phyloP scores from a whole-genome alignment of 345 rosid species.

The Citrus cavaleriei region DNA sequence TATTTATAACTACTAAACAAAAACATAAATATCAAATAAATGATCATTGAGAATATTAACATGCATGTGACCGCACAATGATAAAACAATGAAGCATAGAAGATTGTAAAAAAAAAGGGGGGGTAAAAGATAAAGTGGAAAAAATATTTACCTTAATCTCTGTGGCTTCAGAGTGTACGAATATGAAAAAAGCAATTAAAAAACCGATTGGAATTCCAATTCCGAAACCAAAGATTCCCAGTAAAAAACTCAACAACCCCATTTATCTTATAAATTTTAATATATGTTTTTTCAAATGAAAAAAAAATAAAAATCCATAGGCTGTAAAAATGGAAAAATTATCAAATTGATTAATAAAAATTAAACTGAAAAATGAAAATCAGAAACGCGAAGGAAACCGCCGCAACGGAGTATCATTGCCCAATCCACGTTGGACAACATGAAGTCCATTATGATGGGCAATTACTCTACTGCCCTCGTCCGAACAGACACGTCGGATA shows the following conservation, averaged over 20 bases:
- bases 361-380: no score
- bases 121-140: no score
- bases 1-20: neutral
- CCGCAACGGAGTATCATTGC: neutral
- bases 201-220: slow-evolving; percentile 39
- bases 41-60: neutral
- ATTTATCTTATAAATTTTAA: neutral
- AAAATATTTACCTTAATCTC: slow-evolving; percentile 25
- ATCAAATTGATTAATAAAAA: neutral
- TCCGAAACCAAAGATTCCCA: slow-evolving; percentile 37
- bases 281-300: no score
- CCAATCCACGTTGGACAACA: neutral
- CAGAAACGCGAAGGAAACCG: no score
- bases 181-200: slow-evolving; percentile 34
- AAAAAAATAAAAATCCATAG: no score
- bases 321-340: neutral
- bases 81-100: neutral
- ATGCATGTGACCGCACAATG: neutral
- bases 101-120: neutral
- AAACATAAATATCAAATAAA: neutral
- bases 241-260: slow-evolving; percentile 30
- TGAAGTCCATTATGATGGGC: neutral
- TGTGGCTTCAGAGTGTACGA: slow-evolving; percentile 21
- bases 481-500: neutral
- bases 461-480: neutral